These are phyloP conservation scores for Populus deltoides DNA, from an alignment of 345 rosid genomes.

Conservation along the genomic window DNA sequence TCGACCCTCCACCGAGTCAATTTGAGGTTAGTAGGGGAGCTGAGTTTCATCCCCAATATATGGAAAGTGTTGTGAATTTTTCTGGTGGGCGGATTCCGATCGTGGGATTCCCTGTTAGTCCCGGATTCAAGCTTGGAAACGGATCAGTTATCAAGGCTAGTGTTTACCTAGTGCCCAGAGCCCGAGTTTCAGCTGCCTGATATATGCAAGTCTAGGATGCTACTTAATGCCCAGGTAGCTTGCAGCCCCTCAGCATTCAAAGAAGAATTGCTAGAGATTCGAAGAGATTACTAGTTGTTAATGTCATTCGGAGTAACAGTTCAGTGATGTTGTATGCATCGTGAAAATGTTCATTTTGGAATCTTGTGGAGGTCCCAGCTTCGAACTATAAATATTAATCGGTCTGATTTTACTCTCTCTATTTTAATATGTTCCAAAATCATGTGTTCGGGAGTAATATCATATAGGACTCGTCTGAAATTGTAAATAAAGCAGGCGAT, in stretches of 20 bases:
- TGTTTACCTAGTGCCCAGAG: constrained; percentile 63
- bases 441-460: background rate
- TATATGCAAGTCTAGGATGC: background rate
- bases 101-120: constrained; percentile 81
- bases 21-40: constrained; percentile 87
- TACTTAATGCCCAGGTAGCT: background rate
- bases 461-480: background rate
- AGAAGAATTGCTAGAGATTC: background rate
- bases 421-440: background rate
- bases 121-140: constrained; percentile 84
- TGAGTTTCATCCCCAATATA: constrained; percentile 68
- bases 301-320: constrained; percentile 1
- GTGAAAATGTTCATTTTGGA: background rate
- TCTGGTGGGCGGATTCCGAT: constrained; percentile 55
- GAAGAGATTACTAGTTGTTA: background rate
- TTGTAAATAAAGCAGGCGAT: background rate
- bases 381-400: background rate
- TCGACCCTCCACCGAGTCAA: constrained; percentile 76
- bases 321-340: background rate
- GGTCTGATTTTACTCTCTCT: background rate
- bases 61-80: constrained; percentile 79
- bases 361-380: background rate
- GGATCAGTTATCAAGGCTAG: constrained; percentile 77
- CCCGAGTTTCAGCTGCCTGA: constrained; percentile 15
- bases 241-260: background rate